A percentile compares a stretch with the other conserved stretches of the same genome.
Conservation (phyloP, 2,329 filamentous ascomycete genomes). For the Fusarium floridanum region DNA sequence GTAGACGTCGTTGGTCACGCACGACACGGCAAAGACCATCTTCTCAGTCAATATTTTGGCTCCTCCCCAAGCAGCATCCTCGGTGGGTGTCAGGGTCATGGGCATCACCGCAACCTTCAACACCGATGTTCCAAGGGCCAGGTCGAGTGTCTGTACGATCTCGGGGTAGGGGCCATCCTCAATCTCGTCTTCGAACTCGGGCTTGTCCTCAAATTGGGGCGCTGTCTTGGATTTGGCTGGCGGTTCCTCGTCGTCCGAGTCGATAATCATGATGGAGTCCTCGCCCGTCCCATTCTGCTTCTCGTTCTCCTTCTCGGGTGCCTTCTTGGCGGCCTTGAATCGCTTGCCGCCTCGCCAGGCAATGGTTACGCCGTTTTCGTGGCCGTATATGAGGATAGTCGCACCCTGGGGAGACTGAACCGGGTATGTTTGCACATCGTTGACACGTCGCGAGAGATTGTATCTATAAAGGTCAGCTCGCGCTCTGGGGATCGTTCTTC, state of each 20-base stretch:
- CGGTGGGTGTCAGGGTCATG: conserved; percentile 61
- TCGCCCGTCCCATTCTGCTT: conserved; percentile 66
- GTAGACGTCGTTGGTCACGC: conserved; percentile 68
- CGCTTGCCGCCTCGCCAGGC: conserved; percentile 73
- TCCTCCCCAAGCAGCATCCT: conserved; percentile 62
- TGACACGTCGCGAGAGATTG: conserved; percentile 68
- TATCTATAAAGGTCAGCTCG: conserved; percentile 60
- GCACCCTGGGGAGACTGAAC: conserved; percentile 73
- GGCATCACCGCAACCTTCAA: conserved; percentile 69
- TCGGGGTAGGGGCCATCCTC: conserved; percentile 66
- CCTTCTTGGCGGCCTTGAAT: conserved; percentile 63
- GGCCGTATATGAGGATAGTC: conserved; percentile 72
- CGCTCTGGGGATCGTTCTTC: not conserved
- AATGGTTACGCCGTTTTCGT: conserved; percentile 72
- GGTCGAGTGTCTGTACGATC: conserved; percentile 71
- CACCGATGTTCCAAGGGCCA: conserved; percentile 69
- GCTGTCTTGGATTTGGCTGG: conserved; percentile 50
- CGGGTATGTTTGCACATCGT: conserved; percentile 72
- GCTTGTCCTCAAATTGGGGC: conserved; percentile 63
- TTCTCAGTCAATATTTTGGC: conserved; percentile 65
- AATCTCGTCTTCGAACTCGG: conserved; percentile 68
- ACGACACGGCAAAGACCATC: conserved; percentile 73
- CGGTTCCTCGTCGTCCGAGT: conserved; percentile 71
- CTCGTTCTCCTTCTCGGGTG: conserved; percentile 52
- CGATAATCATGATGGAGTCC: conserved; percentile 72